Base-by-base conservation (phyloP, 257 asterid species). In the Plantago major region DNA sequence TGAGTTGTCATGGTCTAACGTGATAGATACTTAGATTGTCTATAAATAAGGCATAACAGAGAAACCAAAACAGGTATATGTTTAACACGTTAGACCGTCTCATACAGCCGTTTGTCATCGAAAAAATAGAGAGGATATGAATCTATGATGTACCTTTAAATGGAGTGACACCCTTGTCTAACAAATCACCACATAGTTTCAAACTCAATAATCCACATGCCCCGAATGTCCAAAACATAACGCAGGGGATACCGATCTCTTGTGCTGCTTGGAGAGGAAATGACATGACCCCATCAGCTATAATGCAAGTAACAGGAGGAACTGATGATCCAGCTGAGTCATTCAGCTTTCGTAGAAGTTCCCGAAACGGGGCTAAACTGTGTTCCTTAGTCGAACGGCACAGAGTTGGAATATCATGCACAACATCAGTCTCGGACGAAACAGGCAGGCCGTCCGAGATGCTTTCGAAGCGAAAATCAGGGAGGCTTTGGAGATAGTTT, bases 381-480 rank as follows among this genome's bases (percentile, higher is more conserved):
- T 37, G n/a, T 18, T 10, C 50, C 13, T 46, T 62, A 30, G 19
- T 62, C 5, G 69, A 62, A 17, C 60, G 46, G 33, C 60, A 62
- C 28, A 63, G 4, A 37, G 51, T 16, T 15, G 69, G 59, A 3
- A 69, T 4, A 11, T 49, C 52, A 15, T 69, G 74, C 4, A 50
- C 42, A 42, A 33, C 64, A 6, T 68, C 57, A 5, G 54, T n/a
- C 7, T 69, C 65, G 1, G 64, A 46, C 0, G 69, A 48, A 17
- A 18, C 64, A 53, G 74, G 69, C 15, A 69, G 58, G 17, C 74
- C 74, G 28, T 69, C 74, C 6, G 69, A 46, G 38, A 69, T 63
- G 7, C 60, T 62, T 43, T 62, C 60, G 30, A 69, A 69, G 19
- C 69, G 7, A 11, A 69, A 69, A 42, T 47, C 40, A 15, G 69